Evolutionary conservation across 2,329 filamentous ascomycete genomes (phyloP).

Genomic region (Aspergillus versicolor): DNA sequence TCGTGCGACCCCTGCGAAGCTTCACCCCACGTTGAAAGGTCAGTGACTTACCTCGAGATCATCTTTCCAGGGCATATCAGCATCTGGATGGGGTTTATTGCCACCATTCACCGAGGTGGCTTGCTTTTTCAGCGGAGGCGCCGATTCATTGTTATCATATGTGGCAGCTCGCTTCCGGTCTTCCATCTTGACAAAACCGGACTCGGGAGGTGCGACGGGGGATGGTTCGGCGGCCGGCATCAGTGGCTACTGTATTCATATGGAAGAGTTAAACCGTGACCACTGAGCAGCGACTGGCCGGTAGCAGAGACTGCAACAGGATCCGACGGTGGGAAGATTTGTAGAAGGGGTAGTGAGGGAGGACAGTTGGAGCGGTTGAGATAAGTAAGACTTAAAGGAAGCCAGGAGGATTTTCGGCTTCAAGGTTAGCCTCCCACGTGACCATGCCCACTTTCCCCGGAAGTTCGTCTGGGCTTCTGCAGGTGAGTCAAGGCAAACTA

Average conservation of each 20-base stretch:
- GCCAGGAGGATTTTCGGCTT: constrained; percentile 45
- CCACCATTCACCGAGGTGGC: constrained; percentile 73
- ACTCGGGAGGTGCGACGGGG: constrained; percentile 72
- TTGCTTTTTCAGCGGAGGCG: constrained; percentile 88
- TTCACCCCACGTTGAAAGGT: constrained; percentile 13
- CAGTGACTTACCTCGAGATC: constrained; percentile 67
- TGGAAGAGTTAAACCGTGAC: constrained; percentile 29
- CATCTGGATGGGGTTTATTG: constrained; percentile 62
- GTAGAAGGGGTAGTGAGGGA: constrained; percentile 18
- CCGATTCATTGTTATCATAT: constrained; percentile 75
- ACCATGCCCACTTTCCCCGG: constrained; percentile 31
- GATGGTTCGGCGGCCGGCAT: constrained; percentile 82
- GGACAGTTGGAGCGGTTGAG: constrained; percentile 28
- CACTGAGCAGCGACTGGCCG: constrained; percentile 36
- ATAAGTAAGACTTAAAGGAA: constrained; percentile 30
- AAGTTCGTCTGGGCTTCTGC: constrained; percentile 22
- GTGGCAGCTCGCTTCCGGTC: constrained; percentile 95
- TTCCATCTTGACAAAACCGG: constrained; percentile 91
- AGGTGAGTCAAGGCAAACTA: constrained; percentile 18
- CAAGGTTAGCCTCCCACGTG: constrained; percentile 40
- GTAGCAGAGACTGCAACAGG: constrained; percentile 27
- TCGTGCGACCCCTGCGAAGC: constrained; percentile 14
- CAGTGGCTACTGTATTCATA: constrained; percentile 59
- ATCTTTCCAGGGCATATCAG: constrained; percentile 69
- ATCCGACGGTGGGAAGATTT: constrained; percentile 21